phyloP scores from a whole-genome alignment of 805 yeast genomes.

The Priceomyces fermenticarens region DNA sequence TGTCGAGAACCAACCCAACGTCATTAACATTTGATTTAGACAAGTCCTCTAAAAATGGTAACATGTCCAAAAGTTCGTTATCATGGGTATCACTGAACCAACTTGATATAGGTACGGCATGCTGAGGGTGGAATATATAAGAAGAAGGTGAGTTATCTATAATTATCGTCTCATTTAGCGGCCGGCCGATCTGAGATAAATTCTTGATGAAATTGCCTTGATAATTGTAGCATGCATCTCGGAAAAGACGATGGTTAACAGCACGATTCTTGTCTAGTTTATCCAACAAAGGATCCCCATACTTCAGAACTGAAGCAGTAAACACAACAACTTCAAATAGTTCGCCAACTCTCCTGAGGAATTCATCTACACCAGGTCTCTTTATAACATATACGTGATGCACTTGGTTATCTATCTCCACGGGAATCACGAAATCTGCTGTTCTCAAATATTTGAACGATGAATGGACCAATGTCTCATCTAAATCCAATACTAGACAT shows the following conservation, averaged over 20 bases:
- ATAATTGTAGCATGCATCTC: constrained; percentile 91
- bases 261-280: constrained; percentile 73
- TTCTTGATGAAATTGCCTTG: constrained; percentile 95
- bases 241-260: constrained; percentile 86
- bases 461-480: constrained; percentile 95
- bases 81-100: constrained; percentile 99
- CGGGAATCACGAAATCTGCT: constrained; percentile 96
- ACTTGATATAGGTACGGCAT: constrained; percentile 93
- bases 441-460: constrained; percentile 87
- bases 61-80: constrained; percentile 85
- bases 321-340: constrained; percentile 93
- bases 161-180: constrained; percentile 78
- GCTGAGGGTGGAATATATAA: constrained; percentile 96
- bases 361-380: constrained; percentile 97
- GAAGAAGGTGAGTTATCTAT: constrained; percentile 98
- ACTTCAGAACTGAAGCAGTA: constrained; percentile 92
- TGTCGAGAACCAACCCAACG: constrained; percentile 82
- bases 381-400: constrained; percentile 96
- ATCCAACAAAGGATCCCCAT: constrained; percentile 93
- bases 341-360: constrained; percentile 76
- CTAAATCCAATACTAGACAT: constrained; percentile 87
- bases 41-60: constrained; percentile 87
- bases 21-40: constrained; percentile 73
- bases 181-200: constrained; percentile 90
- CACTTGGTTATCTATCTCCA: constrained; percentile 86